Evolutionary conservation across 1,284 basidiomycete genomes (phyloP).

Genomic region (Ganoderma sinense): DNA sequence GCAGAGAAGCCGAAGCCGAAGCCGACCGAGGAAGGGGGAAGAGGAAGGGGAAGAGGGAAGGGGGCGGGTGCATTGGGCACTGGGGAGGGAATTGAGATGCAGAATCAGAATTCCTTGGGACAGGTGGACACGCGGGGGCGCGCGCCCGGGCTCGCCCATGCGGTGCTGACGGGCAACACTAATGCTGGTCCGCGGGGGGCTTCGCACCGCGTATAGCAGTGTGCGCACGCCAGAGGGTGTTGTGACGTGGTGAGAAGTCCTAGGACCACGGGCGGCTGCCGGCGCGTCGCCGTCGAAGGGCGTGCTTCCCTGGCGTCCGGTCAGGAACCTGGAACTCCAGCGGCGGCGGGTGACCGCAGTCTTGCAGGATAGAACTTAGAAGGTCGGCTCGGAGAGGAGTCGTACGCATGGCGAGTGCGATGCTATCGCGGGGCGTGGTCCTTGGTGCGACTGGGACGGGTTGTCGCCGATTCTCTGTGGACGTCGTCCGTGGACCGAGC

Average conservation of each 20-base stretch:
- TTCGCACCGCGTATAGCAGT: slow-evolving; percentile 2
- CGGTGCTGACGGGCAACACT: slow-evolving; percentile 21
- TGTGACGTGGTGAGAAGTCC: slow-evolving; percentile 1
- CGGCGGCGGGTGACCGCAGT: neutral
- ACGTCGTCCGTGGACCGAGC: neutral
- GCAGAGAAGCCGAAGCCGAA: neutral
- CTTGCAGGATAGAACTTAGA: neutral
- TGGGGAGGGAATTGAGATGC: too few species aligned
- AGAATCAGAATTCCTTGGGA: slow-evolving; percentile 3
- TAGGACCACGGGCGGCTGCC: neutral
- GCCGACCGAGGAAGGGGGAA: too few species aligned
- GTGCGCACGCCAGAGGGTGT: neutral
- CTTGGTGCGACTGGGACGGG: neutral
- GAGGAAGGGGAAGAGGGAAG: neutral
- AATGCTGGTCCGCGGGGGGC: slow-evolving; percentile 15
- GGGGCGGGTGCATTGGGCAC: slow-evolving; percentile 3
- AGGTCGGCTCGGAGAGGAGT: neutral
- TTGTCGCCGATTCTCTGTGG: neutral
- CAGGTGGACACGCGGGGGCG: neutral
- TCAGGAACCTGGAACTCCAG: neutral
- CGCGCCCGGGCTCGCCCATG: slow-evolving; percentile 6
- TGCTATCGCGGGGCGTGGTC: neutral
- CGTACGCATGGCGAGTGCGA: neutral
- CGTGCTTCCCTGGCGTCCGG: neutral
- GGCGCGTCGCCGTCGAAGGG: neutral